phyloP scores from a whole-genome alignment of 805 yeast genomes.

The Candida patagonica region DNA sequence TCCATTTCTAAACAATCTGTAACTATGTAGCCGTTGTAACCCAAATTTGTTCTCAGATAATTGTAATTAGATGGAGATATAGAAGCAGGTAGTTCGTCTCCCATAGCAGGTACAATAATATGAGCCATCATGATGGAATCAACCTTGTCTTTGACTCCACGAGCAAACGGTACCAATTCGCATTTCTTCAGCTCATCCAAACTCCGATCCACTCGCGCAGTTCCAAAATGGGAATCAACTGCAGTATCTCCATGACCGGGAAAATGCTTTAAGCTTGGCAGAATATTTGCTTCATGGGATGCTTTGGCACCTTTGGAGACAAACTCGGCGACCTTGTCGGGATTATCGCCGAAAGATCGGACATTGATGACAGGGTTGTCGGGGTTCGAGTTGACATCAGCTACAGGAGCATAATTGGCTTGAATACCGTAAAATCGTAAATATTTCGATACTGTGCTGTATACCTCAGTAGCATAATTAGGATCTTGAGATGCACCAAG shows the following conservation, averaged over 20 bases:
- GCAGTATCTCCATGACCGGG: conserved; percentile 55
- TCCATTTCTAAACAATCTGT: conserved; percentile 55
- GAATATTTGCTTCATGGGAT: conserved; percentile 41
- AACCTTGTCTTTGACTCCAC: conserved; percentile 34
- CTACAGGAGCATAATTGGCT: conserved; percentile 47
- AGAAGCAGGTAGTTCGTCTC: conserved; percentile 49
- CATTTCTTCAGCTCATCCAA: conserved; percentile 39
- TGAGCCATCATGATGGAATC: conserved; percentile 53
- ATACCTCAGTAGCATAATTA: conserved; percentile 39
- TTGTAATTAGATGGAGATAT: conserved; percentile 45
- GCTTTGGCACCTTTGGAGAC: conserved; percentile 44
- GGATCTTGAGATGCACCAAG: conserved; percentile 43
- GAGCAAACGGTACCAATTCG: conserved; percentile 42
- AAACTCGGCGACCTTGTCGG: conserved; percentile 42
- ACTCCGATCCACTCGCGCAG: conserved; percentile 47
- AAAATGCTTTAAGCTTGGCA: conserved; percentile 50
- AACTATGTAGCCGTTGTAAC: conserved; percentile 46
- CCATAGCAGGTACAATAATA: conserved; percentile 40
- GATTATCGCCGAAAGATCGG: conserved; percentile 46
- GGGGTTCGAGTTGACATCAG: conserved; percentile 47
- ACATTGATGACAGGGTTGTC: conserved; percentile 49
- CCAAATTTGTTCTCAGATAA: conserved; percentile 38
- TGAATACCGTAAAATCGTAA: conserved; percentile 42
- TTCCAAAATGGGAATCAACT: conserved; percentile 44
- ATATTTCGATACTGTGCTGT: conserved; percentile 43